Percentiles rank a stretch among this genome's conserved stretches.
Conservation (phyloP, 306 rosid genomes). For the peach (Prunus persica) region Prunus_persica_NCBIv2 NC_034015.1:18891501-18892000, state of each 20-base stretch:
- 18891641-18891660: constrained; percentile 33
- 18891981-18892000: constrained; percentile 21
- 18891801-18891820: constrained; percentile 29
- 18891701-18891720: constrained; percentile 20
- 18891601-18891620: constrained; percentile 35
- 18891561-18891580: constrained; percentile 25
- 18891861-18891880: constrained; percentile 29
- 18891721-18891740: constrained; percentile 5
- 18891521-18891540: background rate
- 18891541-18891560: constrained; percentile 21
- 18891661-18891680: constrained; percentile 1
- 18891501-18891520: background rate
- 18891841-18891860: constrained; percentile 36
- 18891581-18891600: constrained; percentile 32
- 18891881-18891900: constrained; percentile 22
- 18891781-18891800: constrained; percentile 28
- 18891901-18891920: constrained; percentile 25
- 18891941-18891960: background rate
- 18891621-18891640: constrained; percentile 33
- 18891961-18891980: constrained; percentile 17
- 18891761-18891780: constrained; percentile 25
- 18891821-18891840: constrained; percentile 24
- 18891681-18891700: constrained; percentile 7
- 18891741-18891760: constrained; percentile 25
- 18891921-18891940: background rate